Evolutionary conservation across 495 filamentous ascomycete genomes (phyloP).

Genomic region (Oidiodendron maius): DNA sequence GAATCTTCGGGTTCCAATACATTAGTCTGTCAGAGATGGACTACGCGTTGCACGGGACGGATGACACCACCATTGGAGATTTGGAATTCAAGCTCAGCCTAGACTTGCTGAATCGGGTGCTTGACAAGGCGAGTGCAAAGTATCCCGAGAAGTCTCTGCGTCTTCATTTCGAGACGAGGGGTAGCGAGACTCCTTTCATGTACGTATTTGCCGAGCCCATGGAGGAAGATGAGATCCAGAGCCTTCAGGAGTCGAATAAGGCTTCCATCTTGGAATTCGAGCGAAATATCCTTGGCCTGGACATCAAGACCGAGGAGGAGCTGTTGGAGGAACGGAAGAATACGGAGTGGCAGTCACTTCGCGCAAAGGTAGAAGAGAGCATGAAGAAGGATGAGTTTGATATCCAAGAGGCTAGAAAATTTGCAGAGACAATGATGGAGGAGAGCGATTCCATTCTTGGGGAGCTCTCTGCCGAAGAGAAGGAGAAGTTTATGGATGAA

Average conservation of each 20-base stretch:
- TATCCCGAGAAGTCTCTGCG: conserved; percentile 74
- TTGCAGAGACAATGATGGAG: conserved; percentile 4
- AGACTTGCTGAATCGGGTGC: conserved; percentile 65
- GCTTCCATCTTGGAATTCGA: conserved; percentile 63
- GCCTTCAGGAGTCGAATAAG: conserved; percentile 62
- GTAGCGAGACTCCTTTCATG: conserved; percentile 54
- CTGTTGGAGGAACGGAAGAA: conserved; percentile 18
- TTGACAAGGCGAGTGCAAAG: conserved; percentile 65
- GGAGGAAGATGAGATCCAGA: conserved; percentile 58
- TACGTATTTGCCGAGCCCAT: conserved; percentile 87
- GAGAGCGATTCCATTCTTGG: background rate
- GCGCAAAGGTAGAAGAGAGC: conserved; percentile 45
- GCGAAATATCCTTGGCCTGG: conserved; percentile 49
- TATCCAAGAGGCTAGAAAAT: conserved; percentile 8
- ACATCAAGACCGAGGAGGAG: background rate
- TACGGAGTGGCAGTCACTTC: conserved; percentile 45
- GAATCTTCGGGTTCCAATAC: conserved; percentile 98
- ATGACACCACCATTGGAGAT: conserved; percentile 62
- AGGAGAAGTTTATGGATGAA: background rate
- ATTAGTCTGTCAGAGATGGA: conserved; percentile 85
- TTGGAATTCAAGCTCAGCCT: conserved; percentile 81
- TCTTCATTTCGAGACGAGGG: conserved; percentile 79
- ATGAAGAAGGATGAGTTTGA: conserved; percentile 44
- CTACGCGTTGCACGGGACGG: conserved; percentile 67
- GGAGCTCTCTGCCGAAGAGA: conserved; percentile 2